Base-by-base conservation (phyloP, 83 land plant species). In the Picea engelmannii region DNA sequence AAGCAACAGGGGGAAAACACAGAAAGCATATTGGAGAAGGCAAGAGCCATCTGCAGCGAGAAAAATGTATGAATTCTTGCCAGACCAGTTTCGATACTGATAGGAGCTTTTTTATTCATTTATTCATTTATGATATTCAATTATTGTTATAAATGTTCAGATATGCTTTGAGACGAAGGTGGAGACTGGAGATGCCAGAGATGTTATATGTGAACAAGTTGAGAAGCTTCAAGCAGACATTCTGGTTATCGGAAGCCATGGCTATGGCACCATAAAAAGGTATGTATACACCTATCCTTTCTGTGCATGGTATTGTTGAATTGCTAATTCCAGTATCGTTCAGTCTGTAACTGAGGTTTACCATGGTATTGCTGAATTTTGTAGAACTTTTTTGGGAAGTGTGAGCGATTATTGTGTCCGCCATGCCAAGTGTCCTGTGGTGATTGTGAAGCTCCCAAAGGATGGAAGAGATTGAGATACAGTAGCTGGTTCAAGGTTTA, bases 161-260 rank as follows among this genome's bases (percentile, higher is more conserved):
- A 77, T 93, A 35, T 82, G 85, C 78, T 85, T 88, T 81, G 91
- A 93, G 76, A 85, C 85, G 4, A 86, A 44, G 79, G 88, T 90
- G 27, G 88, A 60, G 60, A 16, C 3, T 59, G 94, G 96, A 0
- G 96, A 93, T 86, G 71, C 96, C 27, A 88, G 93, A 83, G 90
- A 92, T 25, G 86, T 85, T 80, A 91, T 90, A 20, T 93, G 96
- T 76, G 83, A 88, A 13, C 69, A 78, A 66, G 94, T 81, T 11
- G 92, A 86, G 66, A 90, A 83, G 78, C 60, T 83, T 78, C 47
- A 79, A 10, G 87, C 64, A 75, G 89, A 90, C 38, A 2, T 90
- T 1, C 21, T 93, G 81, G 88, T 93, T 3, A 79, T 91, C 69
- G 96, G 96, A 17, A 90, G 87, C 75, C 94, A 89, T 85, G 92